phyloP scores from a whole-genome alignment of 306 rosid genomes.

The Cercis canadensis region DNA sequence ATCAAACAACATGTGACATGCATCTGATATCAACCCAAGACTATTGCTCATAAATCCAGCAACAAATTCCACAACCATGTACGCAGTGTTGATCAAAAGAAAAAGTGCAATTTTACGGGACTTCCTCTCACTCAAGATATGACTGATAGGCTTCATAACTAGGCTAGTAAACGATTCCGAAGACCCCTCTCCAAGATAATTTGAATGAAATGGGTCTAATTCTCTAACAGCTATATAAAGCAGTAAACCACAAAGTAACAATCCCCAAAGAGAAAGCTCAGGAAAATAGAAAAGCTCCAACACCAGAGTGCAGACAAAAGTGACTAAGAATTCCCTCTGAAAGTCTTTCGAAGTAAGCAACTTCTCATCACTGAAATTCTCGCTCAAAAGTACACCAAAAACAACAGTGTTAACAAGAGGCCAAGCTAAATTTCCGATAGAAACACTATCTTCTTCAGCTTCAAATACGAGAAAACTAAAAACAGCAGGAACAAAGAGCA shows the following conservation, averaged over 20 bases:
- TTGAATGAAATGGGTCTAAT: constrained; percentile 59
- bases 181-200: constrained; percentile 56
- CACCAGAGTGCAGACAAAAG: constrained; percentile 67
- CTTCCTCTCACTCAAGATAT: constrained; percentile 90
- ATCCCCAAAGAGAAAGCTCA: constrained; percentile 88
- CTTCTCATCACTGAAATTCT: constrained; percentile 59
- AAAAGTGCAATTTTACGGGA: constrained; percentile 88
- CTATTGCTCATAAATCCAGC: constrained; percentile 96
- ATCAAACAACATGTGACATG: constrained; percentile 97
- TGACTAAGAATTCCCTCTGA: constrained; percentile 69
- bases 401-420: constrained; percentile 83
- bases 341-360: constrained; percentile 60
- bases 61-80: constrained; percentile 93
- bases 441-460: constrained; percentile 47
- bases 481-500: constrained; percentile 82
- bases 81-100: constrained; percentile 80
- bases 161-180: constrained; percentile 46
- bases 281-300: constrained; percentile 86
- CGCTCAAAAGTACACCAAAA: constrained; percentile 83
- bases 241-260: constrained; percentile 75
- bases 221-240: constrained; percentile 80
- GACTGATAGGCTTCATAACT: constrained; percentile 76
- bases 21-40: constrained; percentile 92
- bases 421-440: constrained; percentile 65
- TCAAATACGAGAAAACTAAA: constrained; percentile 62